These are phyloP conservation scores for Fragaria vesca DNA, from an alignment of 306 rosid species.

Conservation along the genomic window DNA sequence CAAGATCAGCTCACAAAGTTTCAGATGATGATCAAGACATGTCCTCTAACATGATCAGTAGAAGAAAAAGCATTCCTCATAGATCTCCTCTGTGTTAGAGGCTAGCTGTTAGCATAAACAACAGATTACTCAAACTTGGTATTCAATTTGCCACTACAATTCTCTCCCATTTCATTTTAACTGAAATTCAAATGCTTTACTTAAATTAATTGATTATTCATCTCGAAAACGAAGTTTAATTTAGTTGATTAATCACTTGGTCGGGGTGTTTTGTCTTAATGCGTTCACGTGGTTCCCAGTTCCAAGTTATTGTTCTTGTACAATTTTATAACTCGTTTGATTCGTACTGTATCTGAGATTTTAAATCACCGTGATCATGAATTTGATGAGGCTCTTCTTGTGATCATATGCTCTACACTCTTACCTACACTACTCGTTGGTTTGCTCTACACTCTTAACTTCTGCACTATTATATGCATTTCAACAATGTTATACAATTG, in stretches of 20 bases:
- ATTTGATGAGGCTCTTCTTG: background rate
- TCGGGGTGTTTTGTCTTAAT: constrained; percentile 93
- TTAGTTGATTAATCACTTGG: constrained; percentile 80
- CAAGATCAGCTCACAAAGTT: constrained; percentile 61
- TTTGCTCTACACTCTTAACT: background rate
- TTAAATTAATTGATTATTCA: constrained; percentile 22
- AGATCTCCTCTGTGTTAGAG: constrained; percentile 80
- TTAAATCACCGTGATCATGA: constrained; percentile 13
- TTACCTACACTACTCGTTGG: background rate
- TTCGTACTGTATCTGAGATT: constrained; percentile 7
- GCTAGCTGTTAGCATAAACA: constrained; percentile 12
- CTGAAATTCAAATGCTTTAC: constrained; percentile 51
- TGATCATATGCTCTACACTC: constrained; percentile 10
- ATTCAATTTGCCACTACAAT: background rate
- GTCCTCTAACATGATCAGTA: constrained; percentile 69
- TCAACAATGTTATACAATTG: background rate
- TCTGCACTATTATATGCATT: background rate
- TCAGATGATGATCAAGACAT: constrained; percentile 62
- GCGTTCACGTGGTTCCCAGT: constrained; percentile 97
- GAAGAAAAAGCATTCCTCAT: constrained; percentile 96
- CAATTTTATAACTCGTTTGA: constrained; percentile 16
- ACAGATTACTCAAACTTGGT: constrained; percentile 10
- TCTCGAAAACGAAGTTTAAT: constrained; percentile 40
- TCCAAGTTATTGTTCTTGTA: constrained; percentile 76
- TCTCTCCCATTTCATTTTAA: constrained; percentile 39